Evolutionary conservation across 2,329 filamentous ascomycete genomes (phyloP).

Genomic region (Plectosphaerella plurivora): DNA sequence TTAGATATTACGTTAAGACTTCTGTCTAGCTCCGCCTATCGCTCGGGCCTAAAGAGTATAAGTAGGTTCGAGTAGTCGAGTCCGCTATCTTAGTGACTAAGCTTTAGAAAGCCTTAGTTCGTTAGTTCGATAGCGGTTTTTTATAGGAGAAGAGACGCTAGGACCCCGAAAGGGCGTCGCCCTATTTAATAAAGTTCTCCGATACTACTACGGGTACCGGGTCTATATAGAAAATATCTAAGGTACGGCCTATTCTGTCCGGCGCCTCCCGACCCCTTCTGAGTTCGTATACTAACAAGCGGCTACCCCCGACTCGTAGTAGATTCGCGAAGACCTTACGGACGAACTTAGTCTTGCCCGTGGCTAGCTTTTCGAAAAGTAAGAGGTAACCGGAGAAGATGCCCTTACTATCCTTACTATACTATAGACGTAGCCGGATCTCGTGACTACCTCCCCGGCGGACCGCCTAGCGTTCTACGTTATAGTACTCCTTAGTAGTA

Average conservation of each 20-base stretch:
- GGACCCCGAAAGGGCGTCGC: background rate
- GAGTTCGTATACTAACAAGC: background rate
- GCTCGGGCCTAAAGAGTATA: background rate
- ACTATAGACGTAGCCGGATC: background rate
- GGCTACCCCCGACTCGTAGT: background rate
- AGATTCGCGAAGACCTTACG: background rate
- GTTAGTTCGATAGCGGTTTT: background rate
- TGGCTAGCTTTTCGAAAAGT: background rate
- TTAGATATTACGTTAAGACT: background rate
- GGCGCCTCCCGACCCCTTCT: background rate
- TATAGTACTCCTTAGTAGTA: slow-evolving; percentile 6
- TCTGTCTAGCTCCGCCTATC: background rate
- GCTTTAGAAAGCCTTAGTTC: background rate
- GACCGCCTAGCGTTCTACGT: background rate
- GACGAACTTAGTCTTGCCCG: background rate
- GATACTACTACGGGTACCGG: background rate
- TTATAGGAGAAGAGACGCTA: background rate
- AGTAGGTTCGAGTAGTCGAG: background rate
- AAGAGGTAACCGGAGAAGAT: slow-evolving; percentile 1
- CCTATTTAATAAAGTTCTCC: background rate
- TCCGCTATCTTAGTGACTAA: background rate
- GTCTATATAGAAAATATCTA: background rate
- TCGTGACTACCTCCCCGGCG: background rate
- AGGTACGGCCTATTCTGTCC: background rate
- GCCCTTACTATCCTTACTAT: background rate